phyloP scores from a whole-genome alignment of 768 basidiomycete genomes.

The Tricholoma terreum region DNA sequence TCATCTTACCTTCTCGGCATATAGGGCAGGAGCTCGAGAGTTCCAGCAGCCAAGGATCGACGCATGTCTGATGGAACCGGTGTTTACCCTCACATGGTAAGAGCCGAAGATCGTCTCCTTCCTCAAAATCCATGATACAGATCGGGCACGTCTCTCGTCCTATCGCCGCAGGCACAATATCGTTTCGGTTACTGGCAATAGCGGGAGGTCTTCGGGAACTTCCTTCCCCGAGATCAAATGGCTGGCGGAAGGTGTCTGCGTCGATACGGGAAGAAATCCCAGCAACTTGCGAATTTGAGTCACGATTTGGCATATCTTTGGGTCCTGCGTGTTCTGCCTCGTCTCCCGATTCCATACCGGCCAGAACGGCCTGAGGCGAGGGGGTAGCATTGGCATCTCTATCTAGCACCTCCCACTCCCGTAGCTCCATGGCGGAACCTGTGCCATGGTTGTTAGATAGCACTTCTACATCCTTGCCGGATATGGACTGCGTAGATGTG shows the following conservation, averaged over 20 bases:
- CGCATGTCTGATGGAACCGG: conserved; percentile 84
- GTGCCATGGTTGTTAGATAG: conserved; percentile 4
- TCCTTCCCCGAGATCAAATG: conserved; percentile 18
- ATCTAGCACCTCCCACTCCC: conserved; percentile 15
- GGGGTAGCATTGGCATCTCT: background rate
- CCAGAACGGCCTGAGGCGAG: background rate
- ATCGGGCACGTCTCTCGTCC: conserved; percentile 91
- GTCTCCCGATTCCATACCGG: background rate
- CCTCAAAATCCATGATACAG: conserved; percentile 91
- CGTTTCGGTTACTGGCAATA: conserved; percentile 23
- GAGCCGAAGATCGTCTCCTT: conserved; percentile 87
- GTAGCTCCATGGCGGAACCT: conserved; percentile 12
- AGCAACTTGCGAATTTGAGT: background rate
- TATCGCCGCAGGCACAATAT: conserved; percentile 60
- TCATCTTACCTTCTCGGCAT: conserved; percentile 75
- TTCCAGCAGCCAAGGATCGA: conserved; percentile 91
- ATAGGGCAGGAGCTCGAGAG: conserved; percentile 89
- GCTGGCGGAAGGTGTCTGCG: background rate
- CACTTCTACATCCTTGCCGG: conserved; percentile 26
- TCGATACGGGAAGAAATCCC: background rate
- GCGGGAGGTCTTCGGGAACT: conserved; percentile 13
- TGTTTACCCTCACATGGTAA: conserved; percentile 92
- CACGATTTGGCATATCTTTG: background rate
- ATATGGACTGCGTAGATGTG: background rate
- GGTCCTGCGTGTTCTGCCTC: background rate